phyloP scores from a whole-genome alignment of 192 early-diverging fungal genomes.

The Oehlia diaphana region DNA sequence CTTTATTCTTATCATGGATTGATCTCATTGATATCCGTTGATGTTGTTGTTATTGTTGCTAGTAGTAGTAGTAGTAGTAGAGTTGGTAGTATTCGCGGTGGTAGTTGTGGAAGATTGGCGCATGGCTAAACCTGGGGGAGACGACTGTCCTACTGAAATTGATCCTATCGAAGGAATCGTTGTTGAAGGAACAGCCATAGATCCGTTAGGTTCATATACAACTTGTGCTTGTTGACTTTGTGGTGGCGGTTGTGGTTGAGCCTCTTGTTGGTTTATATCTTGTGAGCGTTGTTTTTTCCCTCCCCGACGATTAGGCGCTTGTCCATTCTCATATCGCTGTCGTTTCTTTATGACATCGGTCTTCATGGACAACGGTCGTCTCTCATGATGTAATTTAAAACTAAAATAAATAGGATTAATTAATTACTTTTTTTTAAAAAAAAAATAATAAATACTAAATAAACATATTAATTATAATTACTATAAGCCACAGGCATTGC shows the following conservation, averaged over 20 bases:
- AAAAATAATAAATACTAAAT: neutral
- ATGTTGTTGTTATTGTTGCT: neutral
- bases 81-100: neutral
- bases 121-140: neutral
- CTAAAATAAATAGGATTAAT: conserved; percentile 17
- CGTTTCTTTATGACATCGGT: conserved; percentile 52
- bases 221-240: conserved; percentile 4
- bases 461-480: conserved; percentile 32
- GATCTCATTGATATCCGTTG: neutral
- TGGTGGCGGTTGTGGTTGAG: conserved; percentile 1
- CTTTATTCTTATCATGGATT: neutral
- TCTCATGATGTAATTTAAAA: conserved; percentile 52
- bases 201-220: neutral
- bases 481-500: conserved; percentile 59
- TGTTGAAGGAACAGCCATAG: neutral
- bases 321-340: conserved; percentile 49
- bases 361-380: conserved; percentile 54
- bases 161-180: neutral
- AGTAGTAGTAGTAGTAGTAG: too few relatives aligned
- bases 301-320: conserved; percentile 24
- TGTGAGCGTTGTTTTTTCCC: conserved; percentile 25
- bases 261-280: neutral
- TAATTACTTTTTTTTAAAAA: neutral
- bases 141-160: neutral
- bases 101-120: neutral